Conservation (phyloP, 495 filamentous ascomycete genomes). For the Lasiosphaeria miniovina region DNA sequence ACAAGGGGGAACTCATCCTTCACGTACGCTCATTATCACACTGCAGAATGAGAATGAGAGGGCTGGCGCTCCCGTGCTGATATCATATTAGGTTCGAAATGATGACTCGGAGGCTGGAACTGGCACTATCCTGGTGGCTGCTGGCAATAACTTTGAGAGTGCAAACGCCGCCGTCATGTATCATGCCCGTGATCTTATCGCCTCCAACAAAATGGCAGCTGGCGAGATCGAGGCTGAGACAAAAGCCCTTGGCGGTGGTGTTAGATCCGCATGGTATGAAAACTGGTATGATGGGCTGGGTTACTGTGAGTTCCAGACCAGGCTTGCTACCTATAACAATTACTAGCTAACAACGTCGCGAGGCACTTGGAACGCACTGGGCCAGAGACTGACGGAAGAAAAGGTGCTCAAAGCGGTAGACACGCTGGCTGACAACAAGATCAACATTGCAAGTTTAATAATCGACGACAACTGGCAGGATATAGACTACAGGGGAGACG, state of each 20-base stretch:
- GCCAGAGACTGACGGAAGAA: conserved; percentile 74
- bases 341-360: background rate
- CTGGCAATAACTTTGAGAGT: conserved; percentile 70
- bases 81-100: conserved; percentile 48
- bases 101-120: conserved; percentile 55
- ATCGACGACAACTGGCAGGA: conserved; percentile 98
- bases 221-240: conserved; percentile 26
- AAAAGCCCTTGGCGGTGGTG: conserved; percentile 13
- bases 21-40: conserved; percentile 46
- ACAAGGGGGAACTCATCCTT: conserved; percentile 63
- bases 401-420: conserved; percentile 75
- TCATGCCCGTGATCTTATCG: conserved; percentile 70
- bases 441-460: conserved; percentile 77
- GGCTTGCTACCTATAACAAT: background rate
- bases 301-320: conserved; percentile 48
- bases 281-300: conserved; percentile 85
- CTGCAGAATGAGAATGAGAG: too few species aligned
- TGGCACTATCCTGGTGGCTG: conserved; percentile 67
- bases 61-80: conserved; percentile 2
- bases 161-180: conserved; percentile 82
- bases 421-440: conserved; percentile 63
- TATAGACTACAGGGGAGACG: conserved; percentile 50
- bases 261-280: conserved; percentile 71
- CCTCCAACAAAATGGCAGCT: conserved; percentile 18
- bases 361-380: conserved; percentile 92